These are phyloP conservation scores for Naganishia antarctica DNA, from an alignment of 768 basidiomycete genomes.

Conservation along the genomic window DNA sequence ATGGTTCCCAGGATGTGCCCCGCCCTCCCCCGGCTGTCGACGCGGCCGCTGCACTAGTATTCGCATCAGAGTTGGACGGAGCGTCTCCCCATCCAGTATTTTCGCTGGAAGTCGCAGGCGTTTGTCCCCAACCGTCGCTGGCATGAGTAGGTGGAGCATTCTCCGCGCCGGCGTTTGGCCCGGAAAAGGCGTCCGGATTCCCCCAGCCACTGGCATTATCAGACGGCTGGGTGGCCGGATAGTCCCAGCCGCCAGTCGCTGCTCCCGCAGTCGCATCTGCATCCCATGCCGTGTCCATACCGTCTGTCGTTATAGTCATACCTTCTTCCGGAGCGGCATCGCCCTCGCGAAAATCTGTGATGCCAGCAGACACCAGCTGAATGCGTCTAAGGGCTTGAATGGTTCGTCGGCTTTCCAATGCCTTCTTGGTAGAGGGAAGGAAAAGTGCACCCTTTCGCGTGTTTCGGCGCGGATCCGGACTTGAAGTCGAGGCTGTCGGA, in stretches of 20 bases:
- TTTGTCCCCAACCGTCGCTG: no score
- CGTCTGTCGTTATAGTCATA: not conserved
- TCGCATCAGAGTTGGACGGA: not conserved
- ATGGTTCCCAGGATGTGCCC: no score
- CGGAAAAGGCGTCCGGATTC: no score
- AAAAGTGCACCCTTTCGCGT: constrained; percentile 2
- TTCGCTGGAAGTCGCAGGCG: no score
- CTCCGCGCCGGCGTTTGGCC: no score
- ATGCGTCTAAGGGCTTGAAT: constrained; percentile 9
- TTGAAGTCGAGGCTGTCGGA: not conserved
- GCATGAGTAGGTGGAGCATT: no score
- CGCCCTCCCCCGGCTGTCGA: not conserved
- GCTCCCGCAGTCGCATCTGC: not conserved
- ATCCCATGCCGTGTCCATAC: not conserved
- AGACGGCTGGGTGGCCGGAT: no score
- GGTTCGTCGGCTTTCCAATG: constrained; percentile 10
- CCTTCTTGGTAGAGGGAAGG: constrained; percentile 12
- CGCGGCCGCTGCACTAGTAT: not conserved
- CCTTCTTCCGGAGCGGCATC: not conserved
- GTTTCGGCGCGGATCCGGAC: not conserved
- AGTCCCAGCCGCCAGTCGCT: no score
- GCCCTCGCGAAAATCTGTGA: not conserved
- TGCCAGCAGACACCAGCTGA: constrained; percentile 6
- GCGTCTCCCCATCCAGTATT: constrained; percentile 1
- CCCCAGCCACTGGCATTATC: no score